phyloP scores from a whole-genome alignment of 192 early-diverging fungal genomes.

The Backusella tarrabulga region DNA sequence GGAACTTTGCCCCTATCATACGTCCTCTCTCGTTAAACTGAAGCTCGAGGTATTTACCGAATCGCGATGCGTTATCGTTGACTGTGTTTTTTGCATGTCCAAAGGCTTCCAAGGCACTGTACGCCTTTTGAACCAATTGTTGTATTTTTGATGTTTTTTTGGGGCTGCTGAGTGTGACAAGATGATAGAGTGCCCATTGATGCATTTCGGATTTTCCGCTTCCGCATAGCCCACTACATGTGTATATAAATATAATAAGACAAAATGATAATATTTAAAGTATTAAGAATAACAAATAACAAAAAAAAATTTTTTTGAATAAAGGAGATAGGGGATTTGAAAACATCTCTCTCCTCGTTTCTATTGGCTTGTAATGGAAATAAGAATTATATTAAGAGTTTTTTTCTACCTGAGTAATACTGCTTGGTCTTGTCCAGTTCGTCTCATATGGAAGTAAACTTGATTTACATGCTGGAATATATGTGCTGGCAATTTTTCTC shows the following conservation, averaged over 20 bases:
- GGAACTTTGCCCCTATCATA: constrained; percentile 79
- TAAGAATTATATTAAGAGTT: neutral
- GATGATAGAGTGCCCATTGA: constrained; percentile 59
- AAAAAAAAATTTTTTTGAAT: no score
- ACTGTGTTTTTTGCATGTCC: constrained; percentile 73
- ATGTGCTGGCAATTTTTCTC: constrained; percentile 65
- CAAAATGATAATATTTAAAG: constrained; percentile 3
- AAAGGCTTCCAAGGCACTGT: constrained; percentile 82
- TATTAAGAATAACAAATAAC: neutral
- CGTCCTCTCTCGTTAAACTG: constrained; percentile 91
- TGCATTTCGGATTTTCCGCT: constrained; percentile 60
- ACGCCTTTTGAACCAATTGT: constrained; percentile 61
- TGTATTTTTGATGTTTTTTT: constrained; percentile 68
- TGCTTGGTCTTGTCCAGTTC: constrained; percentile 87
- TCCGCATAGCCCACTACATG: constrained; percentile 24
- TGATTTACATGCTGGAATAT: constrained; percentile 81
- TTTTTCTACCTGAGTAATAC: constrained; percentile 79
- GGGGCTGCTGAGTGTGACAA: constrained; percentile 66
- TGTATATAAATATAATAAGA: neutral
- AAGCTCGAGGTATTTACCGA: constrained; percentile 77
- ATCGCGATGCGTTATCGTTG: constrained; percentile 76
- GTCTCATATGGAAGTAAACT: constrained; percentile 86
- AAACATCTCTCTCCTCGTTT: neutral
- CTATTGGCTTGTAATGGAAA: neutral
- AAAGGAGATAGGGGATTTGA: constrained; percentile 3